Evolutionary conservation across 306 rosid species (phyloP), one percentile per base, ranked within the genome.

Genomic region (Cucurbita ficifolia): DNA sequence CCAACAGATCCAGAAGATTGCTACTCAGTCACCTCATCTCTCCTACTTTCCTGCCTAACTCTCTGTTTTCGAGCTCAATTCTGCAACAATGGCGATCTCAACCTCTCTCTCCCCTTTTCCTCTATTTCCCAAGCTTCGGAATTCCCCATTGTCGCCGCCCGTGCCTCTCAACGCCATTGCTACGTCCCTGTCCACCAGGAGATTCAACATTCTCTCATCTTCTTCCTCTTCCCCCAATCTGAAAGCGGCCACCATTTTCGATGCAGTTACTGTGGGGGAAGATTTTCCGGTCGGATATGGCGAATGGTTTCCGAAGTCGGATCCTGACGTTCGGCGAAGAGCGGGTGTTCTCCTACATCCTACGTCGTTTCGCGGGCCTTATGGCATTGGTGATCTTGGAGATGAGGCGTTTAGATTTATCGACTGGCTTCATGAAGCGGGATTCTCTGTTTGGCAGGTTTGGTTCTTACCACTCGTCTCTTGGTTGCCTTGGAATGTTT

Each of bases 371-470:
- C 83, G 83, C 2, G 92, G 98, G 1, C 96, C 98, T 36, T 74
- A 86, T 10, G 97, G 97, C 38, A 87, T 93, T 53, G 98, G 98
- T 35, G 97, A 93, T 81, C 83, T 93, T 72, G 97, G 97, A 3
- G 81, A 81, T 5, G 89, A 93, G 85, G 94, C 94, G 8, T 87
- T 90, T 40, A 86, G 87, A 9, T 93, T 90, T 83, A 50, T 93
- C 43, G 94, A 93, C 46, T 93, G 97, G 97, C 97, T 93, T 73
- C 89, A 82, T 35, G 79, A 43, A n/a, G 74, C 89, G 5, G 94
- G 94, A 46, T 90, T 88, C 89, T 83, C 97, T 17, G 78, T 86
- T 72, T 93, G 98, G 98, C 96, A 93, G 96, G 96, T 89, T 53
- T 69, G 62, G 6, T 19, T 33, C 39, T 22, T 62, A 14, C 57